Evolutionary conservation across 768 basidiomycete genomes (phyloP), one percentile per base, ranked within the genome.

Genomic region (Termitomyces sp.): DNA sequence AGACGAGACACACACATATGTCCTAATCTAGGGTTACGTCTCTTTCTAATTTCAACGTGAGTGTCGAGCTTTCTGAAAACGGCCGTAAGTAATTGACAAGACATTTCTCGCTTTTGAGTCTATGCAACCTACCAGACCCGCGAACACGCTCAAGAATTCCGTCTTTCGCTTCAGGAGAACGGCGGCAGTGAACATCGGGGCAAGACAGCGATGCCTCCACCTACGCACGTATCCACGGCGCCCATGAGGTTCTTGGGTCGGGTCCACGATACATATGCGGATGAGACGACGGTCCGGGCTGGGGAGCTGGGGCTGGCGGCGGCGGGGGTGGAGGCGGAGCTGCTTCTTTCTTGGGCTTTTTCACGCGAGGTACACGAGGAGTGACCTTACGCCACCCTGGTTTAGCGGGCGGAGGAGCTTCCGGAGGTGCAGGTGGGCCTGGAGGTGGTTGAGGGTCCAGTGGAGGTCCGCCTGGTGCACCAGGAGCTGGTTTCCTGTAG

Each of bases 161-260:
- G 8, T 12, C 29, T 45, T 33, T n/a, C 20, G 7, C 44, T 33
- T 34, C 22, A 46, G 33, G 22, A 46, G 44, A 26, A 24, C 20
- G 9, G 13, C 16, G 9, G 4, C 18, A 31, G 5, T 45, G 22
- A 54, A 33, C 31, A 34, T 3, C 16, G 15, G 22, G 4, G 24
- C 33, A 20, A 46, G 42, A 33, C n/a, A n/a, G n/a, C n/a, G n/a
- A n/a, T n/a, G n/a, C n/a, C n/a, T n/a, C n/a, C n/a, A n/a, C n/a
- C n/a, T 54, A 79, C 85, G 72, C 62, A 88, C 86, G 86, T 65
- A 76, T 83, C 86, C 86, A 88, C 37, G 82, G 79, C 39, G 75
- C 76, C 86, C 86, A 88, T 3, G 84, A 84, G 70, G 69, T 71
- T 60, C 83, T 73, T 29, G 76, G 75, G 65, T 80, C 77, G 36